phyloP scores from a whole-genome alignment of 1,139 yeast species.

The Hansenula lynferdii region DNA sequence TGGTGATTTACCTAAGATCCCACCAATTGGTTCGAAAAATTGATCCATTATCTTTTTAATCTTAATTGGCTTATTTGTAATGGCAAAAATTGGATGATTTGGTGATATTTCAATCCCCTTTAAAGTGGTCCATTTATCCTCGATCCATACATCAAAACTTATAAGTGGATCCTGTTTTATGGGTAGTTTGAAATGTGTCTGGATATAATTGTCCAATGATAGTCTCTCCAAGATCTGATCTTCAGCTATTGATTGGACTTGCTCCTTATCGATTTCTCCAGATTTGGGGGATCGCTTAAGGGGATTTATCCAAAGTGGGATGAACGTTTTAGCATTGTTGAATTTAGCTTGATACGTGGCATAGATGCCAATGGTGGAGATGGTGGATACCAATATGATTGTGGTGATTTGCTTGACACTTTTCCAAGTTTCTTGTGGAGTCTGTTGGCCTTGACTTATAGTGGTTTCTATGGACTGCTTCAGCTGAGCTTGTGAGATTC shows the following conservation, averaged over 20 bases:
- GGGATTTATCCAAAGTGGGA: conserved; percentile 18
- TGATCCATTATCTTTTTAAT: conserved; percentile 12
- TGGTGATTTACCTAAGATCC: conserved; percentile 3
- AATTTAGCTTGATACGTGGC: conserved; percentile 9
- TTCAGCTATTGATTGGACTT: conserved; percentile 14
- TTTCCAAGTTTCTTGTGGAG: neutral
- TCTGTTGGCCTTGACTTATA: neutral
- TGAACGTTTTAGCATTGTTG: conserved; percentile 7
- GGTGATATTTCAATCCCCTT: conserved; percentile 20
- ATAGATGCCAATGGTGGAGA: conserved; percentile 7
- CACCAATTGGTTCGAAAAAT: conserved; percentile 19
- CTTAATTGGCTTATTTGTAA: conserved; percentile 13
- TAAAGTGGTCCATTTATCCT: conserved; percentile 14
- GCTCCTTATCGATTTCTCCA: conserved; percentile 12
- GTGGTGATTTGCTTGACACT: neutral
- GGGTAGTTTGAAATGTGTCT: conserved; percentile 16
- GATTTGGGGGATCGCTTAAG: conserved; percentile 7
- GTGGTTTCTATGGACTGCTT: neutral
- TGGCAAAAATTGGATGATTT: conserved; percentile 9
- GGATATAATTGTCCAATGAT: conserved; percentile 15
- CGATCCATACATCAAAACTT: conserved; percentile 19
- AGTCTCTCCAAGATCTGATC: conserved; percentile 20
- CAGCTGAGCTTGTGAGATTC: neutral
- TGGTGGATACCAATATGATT: neutral
- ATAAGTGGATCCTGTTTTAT: conserved; percentile 9